phyloP scores from a whole-genome alignment of 495 filamentous ascomycete genomes.

The Entonaema liquescens region DNA sequence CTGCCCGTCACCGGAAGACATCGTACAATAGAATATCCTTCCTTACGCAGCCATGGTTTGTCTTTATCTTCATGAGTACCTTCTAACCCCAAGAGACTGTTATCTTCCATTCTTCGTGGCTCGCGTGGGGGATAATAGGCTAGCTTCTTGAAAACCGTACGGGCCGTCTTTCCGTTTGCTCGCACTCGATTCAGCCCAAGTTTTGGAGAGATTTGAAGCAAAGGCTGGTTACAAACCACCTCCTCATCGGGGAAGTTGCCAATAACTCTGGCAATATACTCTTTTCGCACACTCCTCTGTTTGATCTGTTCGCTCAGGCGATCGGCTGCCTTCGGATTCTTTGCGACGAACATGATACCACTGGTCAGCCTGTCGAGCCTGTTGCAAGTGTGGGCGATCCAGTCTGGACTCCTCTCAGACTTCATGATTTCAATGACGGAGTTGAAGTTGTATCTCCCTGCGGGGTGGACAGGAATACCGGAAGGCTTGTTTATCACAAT shows the following conservation, averaged over 20 bases:
- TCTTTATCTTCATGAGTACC: constrained; percentile 33
- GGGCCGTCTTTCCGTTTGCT: constrained; percentile 88
- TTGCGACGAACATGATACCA: constrained; percentile 97
- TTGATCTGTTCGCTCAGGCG: constrained; percentile 74
- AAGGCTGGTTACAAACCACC: constrained; percentile 89
- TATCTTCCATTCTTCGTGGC: constrained; percentile 31
- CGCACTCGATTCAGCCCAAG: constrained; percentile 92
- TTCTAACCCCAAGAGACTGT: constrained; percentile 18
- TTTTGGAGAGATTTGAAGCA: constrained; percentile 93
- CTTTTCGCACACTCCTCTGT: constrained; percentile 82
- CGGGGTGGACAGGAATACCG: constrained; percentile 92
- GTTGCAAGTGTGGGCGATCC: constrained; percentile 84
- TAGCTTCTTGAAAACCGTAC: constrained; percentile 87
- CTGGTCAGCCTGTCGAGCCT: constrained; percentile 93
- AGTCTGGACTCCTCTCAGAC: constrained; percentile 73
- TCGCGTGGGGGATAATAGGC: constrained; percentile 78
- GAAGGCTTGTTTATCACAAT: constrained; percentile 97
- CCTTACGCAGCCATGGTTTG: constrained; percentile 47
- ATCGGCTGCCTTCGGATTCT: constrained; percentile 81
- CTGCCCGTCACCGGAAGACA: constrained; percentile 92
- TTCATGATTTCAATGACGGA: constrained; percentile 92
- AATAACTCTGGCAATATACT: constrained; percentile 91
- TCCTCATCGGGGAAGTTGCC: constrained; percentile 88
- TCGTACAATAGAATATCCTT: constrained; percentile 93
- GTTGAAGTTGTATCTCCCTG: constrained; percentile 95